A percentile compares a stretch with the other conserved stretches of the same genome.
These are phyloP conservation scores for Geotrichum citri-aurantii DNA, from an alignment of 1,139 yeast species.

Conservation along the genomic window DNA sequence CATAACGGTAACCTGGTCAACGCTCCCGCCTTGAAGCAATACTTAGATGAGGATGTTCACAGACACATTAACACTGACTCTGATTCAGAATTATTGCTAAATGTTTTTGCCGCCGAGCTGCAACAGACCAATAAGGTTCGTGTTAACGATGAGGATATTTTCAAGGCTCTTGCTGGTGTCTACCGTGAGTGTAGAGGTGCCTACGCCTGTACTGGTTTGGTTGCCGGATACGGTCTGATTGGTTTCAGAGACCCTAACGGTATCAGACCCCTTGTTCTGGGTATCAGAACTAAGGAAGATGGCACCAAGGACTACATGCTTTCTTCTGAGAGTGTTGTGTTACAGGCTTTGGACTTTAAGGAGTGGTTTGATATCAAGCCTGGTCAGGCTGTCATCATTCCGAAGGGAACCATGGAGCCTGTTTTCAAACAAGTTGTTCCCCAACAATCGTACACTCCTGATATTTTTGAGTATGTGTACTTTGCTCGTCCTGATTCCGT, in stretches of 20 bases:
- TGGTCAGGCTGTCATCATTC: conserved; percentile 94
- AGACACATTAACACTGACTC: conserved; percentile 97
- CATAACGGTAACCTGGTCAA: conserved; percentile 96
- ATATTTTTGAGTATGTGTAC: conserved; percentile 93
- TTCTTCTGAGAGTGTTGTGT: conserved; percentile 91
- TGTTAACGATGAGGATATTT: conserved; percentile 85
- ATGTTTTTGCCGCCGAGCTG: conserved; percentile 85
- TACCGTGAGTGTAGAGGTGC: conserved; percentile 84
- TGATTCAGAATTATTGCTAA: conserved; percentile 84
- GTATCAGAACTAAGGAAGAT: conserved; percentile 64
- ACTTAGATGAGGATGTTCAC: conserved; percentile 89
- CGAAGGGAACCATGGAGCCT: conserved; percentile 62
- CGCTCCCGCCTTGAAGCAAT: conserved; percentile 65
- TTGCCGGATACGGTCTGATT: conserved; percentile 92
- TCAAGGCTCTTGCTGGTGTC: conserved; percentile 78
- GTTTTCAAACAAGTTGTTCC: conserved; percentile 86
- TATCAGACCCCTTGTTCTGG: conserved; percentile 82
- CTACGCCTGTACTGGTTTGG: conserved; percentile 89
- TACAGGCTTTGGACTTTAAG: conserved; percentile 86
- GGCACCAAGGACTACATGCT: conserved; percentile 90
- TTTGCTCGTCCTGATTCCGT: conserved; percentile 98
- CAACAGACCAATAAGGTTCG: conserved; percentile 90
- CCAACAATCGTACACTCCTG: conserved; percentile 78
- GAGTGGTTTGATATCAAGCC: conserved; percentile 79
- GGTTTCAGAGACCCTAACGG: conserved; percentile 98